These are phyloP conservation scores for Phytopythium ostracodes DNA, from an alignment of 352 stramenopile genomes.

Conservation along the genomic window DNA sequence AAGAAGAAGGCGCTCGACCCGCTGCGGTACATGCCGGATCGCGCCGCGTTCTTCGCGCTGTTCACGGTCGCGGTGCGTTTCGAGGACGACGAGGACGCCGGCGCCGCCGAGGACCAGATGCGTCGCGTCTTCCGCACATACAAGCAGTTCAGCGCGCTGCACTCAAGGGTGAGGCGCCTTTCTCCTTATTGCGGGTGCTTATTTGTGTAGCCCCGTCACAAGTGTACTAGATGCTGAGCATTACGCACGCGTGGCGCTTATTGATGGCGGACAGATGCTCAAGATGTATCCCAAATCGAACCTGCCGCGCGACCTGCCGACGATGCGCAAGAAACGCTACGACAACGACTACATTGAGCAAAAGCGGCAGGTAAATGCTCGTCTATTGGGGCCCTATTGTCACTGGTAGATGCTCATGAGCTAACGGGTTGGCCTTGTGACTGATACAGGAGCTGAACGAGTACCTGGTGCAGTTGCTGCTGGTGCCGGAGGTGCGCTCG, in stretches of 20 bases:
- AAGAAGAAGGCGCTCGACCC: slow-evolving; percentile 74
- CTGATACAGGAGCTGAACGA: slow-evolving; percentile 38
- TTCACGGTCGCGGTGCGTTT: slow-evolving; percentile 57
- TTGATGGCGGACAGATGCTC: slow-evolving; percentile 30
- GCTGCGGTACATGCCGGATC: slow-evolving; percentile 60
- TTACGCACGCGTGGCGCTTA: background rate
- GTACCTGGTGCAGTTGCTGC: slow-evolving; percentile 52
- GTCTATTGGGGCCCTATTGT: background rate
- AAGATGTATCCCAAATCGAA: slow-evolving; percentile 77
- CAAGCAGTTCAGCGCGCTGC: slow-evolving; percentile 56
- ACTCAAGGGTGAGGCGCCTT: slow-evolving; percentile 24
- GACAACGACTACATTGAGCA: slow-evolving; percentile 75
- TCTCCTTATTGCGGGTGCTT: slow-evolving; percentile 2
- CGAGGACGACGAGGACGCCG: slow-evolving; percentile 23
- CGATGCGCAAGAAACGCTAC: slow-evolving; percentile 68
- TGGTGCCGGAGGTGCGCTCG: slow-evolving; percentile 45
- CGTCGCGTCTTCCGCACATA: slow-evolving; percentile 57
- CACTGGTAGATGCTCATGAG: background rate
- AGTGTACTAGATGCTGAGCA: too few relatives aligned
- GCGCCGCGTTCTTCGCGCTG: slow-evolving; percentile 43
- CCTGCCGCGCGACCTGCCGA: slow-evolving; percentile 49
- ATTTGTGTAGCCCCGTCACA: too few relatives aligned
- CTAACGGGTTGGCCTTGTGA: background rate
- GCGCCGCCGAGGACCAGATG: slow-evolving; percentile 3
- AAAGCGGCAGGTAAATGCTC: slow-evolving; percentile 41